Conservation (phyloP, 163 green algal genomes). For the Trebouxiophyceae sp. region DNA sequence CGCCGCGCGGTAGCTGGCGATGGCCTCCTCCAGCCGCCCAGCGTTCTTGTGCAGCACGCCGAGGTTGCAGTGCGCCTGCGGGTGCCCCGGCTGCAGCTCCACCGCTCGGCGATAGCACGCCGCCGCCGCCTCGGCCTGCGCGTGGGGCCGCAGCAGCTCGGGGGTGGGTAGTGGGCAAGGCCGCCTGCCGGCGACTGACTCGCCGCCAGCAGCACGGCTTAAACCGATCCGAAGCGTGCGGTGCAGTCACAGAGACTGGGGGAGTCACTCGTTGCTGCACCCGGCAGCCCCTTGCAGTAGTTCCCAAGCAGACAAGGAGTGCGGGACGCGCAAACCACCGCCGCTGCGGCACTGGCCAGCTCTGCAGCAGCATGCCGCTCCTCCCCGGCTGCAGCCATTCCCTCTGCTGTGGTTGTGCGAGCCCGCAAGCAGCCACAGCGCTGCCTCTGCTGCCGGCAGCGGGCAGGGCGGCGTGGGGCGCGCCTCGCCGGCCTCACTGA, state of each 20-base stretch:
- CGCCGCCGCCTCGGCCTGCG: slow-evolving; percentile 40
- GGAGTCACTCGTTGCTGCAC: too few species aligned
- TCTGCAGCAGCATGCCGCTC: too few species aligned
- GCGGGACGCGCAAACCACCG: too few species aligned
- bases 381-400: not conserved
- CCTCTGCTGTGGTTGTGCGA: not conserved
- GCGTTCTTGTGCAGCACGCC: slow-evolving; percentile 75
- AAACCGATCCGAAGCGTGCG: too few species aligned
- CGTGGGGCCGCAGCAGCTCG: too few species aligned
- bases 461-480: not conserved
- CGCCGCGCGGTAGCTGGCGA: slow-evolving; percentile 64
- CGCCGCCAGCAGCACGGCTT: too few species aligned
- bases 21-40: slow-evolving; percentile 55
- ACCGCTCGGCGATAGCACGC: slow-evolving; percentile 53
- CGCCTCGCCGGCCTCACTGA: slow-evolving; percentile 41
- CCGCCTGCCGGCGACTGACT: too few species aligned
- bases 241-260: too few species aligned
- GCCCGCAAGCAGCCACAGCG: not conserved
- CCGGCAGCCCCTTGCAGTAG: too few species aligned
- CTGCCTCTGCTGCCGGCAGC: not conserved
- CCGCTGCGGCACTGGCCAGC: too few species aligned
- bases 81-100: slow-evolving; percentile 44
- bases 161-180: too few species aligned
- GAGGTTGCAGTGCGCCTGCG: slow-evolving; percentile 82
- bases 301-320: too few species aligned